Evolutionary conservation across 2,329 filamentous ascomycete genomes (phyloP), one percentile per base, ranked within the genome.

Genomic region (Verticillium nubilum): DNA sequence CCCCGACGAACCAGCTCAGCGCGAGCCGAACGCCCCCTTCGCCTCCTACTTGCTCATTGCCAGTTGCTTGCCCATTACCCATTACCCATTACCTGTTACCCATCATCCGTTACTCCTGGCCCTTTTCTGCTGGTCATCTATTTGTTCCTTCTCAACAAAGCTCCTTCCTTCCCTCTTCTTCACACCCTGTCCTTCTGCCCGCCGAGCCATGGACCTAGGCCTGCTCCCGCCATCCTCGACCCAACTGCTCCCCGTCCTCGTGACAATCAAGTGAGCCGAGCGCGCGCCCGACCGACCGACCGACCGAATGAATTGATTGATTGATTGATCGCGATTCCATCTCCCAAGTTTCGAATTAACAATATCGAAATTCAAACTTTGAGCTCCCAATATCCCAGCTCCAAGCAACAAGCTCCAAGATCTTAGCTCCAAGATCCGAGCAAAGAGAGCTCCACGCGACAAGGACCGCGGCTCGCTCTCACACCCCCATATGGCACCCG

Each of bases 121-220:
- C n/a, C 35, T 19, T 4, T 19, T 50, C 42, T 23, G 29, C 6
- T 50, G n/a, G 7, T 50, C 42, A n/a, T 23, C 42, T 12, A 25
- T 53, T 54, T 54, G 27, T 31, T 31, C 28, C 29, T 31, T 26
- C 29, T 19, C 23, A 23, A 26, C 33, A 56, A 28, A 47, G 19
- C 31, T 12, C 33, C 33, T 25, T 56, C n/a, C 15, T 9, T 29
- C 12, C 27, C 52, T 25, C 17, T 28, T 9, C 17, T 28, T 28
- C 19, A 53, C 19, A 12, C 54, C 19, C 23, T 27, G n/a, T 42
- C 23, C 54, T 33, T 25, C n/a, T 25, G 13, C 13, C 27, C 19
- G 26, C 19, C 56, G 42, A 57, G 37, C 56, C 56, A 57, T 57
- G 56, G 56, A 57, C 56, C 56, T 57, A 52, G 56, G 10, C 27